Evolutionary conservation across 2,329 filamentous ascomycete genomes (phyloP), one percentile per base, ranked within the genome.

Genomic region (Fulvia fulva): DNA sequence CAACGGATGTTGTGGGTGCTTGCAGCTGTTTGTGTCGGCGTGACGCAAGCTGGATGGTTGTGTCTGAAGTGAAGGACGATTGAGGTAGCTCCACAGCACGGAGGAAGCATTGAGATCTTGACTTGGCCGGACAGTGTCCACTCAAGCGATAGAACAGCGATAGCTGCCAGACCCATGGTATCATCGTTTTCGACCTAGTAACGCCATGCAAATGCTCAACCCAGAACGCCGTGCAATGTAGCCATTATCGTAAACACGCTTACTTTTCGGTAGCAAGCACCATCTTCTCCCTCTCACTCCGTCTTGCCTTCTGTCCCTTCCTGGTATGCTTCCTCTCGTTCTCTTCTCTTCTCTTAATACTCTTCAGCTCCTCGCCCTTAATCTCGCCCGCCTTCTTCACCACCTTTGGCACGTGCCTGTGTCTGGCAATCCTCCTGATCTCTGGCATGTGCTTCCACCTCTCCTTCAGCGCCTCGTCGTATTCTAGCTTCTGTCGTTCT

Each of bases 321-420:
- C 88, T 91, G 58, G 86, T 88, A 75, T 99, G 93, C 74, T 90
- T 91, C 65, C 94, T 83, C 76, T 96, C 90, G 72, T 99, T 99
- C 80, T 99, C 94, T 70, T 96, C 90, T 67, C 87, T 87, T 68
- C 90, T 82, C 85, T 96, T 96, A 74, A 97, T 89, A 32, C 90
- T 84, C 75, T 86, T 86, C 68, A 97, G 75, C 75, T 97, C 94
- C 71, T 95, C 91, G 58, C 79, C 78, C 85, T 99, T 99, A 77
- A 97, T 97, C 80, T 96, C 89, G 51, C 83, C 86, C 3, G 93
- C 93, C 84, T 97, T 97, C 87, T 96, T 97, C 65, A 97, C 86
- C 57, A 91, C 86, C 80, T 91, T 90, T 21, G 94, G 94, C 62
- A 97, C 78, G 76, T 97, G 94, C 62, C 94, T 85, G 75, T 99